Base-by-base conservation (phyloP, 2,329 filamentous ascomycete genomes). In the Aspergillus fijiensis region DNA sequence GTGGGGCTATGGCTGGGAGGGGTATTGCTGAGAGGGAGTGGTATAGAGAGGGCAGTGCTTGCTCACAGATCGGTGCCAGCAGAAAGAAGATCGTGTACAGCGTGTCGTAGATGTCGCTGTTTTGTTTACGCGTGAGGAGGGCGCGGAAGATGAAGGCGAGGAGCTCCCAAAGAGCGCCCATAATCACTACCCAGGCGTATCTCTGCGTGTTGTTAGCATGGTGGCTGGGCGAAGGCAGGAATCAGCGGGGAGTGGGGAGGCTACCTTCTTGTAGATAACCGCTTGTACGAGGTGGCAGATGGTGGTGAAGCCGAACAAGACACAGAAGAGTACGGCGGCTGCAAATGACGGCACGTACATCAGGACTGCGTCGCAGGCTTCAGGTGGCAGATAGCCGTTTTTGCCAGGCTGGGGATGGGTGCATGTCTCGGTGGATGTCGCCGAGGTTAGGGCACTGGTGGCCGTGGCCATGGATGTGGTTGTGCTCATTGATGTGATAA, bases 181-280 rank as follows among this genome's bases (percentile, higher is more conserved):
- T 78, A 49, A 76, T 73, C 19, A 81, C 72, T 11, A 81, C 78
- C 76, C 77, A 80, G 45, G 70, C 73, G 63, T 78, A 81, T 16
- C 65, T 57, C 67, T 80, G 45, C 2, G 19, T 10, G 14, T 4
- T 55, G 48, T 55, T 48, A 67, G 65, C 16, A 14, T 21, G 39
- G 5, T 25, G 51, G 27, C 2, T 7, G 27, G 27, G 27, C 27
- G 27, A 7, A 29, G 27, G 4, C 23, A 23, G 23, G 23, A 23
- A 23, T 23, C 4, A 4, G 4, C 23, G 4, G 23, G 23, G 23
- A 23, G 9, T 21, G 4, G n/a, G 5, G 10, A 25, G 12, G 16
- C 16, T 16, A 16, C 64, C 63, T 74, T 75, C 35, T 69, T 72
- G 59, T 72, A 69, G 2, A 65, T 49, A 23, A 74, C 64, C 1